phyloP scores from a whole-genome alignment of 108 stramenopile genomes.

The Stephanodiscus minutulus region DNA sequence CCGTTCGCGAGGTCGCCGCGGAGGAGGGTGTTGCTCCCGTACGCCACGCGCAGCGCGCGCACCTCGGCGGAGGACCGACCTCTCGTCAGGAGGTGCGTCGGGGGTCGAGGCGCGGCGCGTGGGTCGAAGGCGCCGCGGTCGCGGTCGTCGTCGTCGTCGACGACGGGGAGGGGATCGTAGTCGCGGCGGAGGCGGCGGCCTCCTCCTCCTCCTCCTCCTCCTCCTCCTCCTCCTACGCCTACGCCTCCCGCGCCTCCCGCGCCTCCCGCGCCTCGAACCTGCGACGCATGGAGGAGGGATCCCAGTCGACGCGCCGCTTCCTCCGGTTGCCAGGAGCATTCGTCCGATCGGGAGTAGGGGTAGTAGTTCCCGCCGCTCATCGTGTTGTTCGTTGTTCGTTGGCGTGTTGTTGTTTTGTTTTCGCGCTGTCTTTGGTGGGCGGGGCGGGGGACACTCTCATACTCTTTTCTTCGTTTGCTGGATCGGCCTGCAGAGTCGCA shows the following conservation, averaged over 20 bases:
- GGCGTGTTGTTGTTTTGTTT: no score
- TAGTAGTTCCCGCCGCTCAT: constrained; percentile 32
- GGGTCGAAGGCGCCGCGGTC: not conserved
- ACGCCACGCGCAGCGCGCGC: constrained; percentile 41
- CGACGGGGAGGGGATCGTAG: constrained; percentile 40
- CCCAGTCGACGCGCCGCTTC: constrained; percentile 70
- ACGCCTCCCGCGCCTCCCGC: not conserved
- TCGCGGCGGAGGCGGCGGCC: no score
- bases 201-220: no score
- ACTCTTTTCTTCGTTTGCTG: no score
- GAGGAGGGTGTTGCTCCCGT: constrained; percentile 65
- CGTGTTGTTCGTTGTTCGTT: no score
- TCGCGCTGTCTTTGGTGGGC: no score
- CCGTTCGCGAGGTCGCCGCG: constrained; percentile 27
- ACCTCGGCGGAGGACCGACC: constrained; percentile 65
- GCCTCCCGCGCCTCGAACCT: not conserved
- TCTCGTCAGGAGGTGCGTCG: constrained; percentile 52
- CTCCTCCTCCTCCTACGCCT: not conserved
- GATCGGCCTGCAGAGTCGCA: no score
- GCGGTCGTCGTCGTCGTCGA: constrained; percentile 32
- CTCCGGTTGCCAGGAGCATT: constrained; percentile 86
- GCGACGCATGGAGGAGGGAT: constrained; percentile 30
- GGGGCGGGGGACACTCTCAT: no score
- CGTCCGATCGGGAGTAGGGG: constrained; percentile 76
- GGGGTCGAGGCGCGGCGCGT: constrained; percentile 4